These are phyloP conservation scores for Anacardium occidentale DNA, from an alignment of 345 rosid genomes.

Conservation along the genomic window DNA sequence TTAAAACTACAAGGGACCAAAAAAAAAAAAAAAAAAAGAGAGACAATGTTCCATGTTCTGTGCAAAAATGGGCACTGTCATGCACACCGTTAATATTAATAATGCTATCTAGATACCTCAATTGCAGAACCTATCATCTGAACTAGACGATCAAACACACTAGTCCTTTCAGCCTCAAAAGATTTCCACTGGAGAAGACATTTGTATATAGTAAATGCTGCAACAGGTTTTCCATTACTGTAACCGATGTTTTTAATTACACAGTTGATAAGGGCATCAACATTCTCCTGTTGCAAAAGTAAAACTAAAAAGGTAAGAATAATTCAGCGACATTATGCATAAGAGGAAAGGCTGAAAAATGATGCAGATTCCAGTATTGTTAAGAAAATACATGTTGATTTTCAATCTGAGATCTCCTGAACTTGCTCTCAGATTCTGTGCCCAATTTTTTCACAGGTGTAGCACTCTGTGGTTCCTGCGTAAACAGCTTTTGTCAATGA, in stretches of 20 bases:
- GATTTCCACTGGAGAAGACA: constrained; percentile 98
- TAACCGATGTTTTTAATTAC: constrained; percentile 72
- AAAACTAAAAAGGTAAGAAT: constrained; percentile 19
- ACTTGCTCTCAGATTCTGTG: constrained; percentile 65
- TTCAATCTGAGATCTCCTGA: constrained; percentile 67
- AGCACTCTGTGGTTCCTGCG: constrained; percentile 66
- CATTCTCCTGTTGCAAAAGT: constrained; percentile 65
- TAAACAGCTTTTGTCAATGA: constrained; percentile 16
- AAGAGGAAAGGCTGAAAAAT: constrained; percentile 15
- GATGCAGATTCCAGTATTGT: constrained; percentile 12
- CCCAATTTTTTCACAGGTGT: constrained; percentile 61
- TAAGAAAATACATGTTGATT: constrained; percentile 74
- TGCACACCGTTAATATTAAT: constrained; percentile 7
- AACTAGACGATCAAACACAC: constrained; percentile 92
- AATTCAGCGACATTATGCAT: constrained; percentile 18
- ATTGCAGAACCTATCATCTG: constrained; percentile 98
- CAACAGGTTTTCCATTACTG: constrained; percentile 84
- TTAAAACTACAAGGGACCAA: neutral
- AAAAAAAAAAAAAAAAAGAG: neutral
- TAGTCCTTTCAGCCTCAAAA: constrained; percentile 94
- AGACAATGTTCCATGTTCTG: neutral
- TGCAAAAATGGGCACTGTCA: neutral
- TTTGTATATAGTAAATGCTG: constrained; percentile 91
- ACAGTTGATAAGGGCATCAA: constrained; percentile 80
- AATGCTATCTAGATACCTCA: constrained; percentile 56